Evolutionary conservation across 2,329 filamentous ascomycete genomes (phyloP).

Genomic region (Fusarium sp.): DNA sequence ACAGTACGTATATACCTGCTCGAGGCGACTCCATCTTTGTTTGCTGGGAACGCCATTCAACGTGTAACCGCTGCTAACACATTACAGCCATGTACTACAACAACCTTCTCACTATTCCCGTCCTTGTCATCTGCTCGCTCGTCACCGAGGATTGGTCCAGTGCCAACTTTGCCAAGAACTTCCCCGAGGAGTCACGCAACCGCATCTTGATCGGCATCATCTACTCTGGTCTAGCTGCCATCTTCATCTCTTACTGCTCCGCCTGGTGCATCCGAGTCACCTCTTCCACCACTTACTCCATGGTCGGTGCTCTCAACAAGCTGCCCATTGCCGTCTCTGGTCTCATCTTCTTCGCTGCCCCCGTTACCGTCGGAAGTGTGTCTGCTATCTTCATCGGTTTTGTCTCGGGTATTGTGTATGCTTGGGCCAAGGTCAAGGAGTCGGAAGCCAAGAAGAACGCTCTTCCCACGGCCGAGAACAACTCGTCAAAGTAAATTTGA

Average conservation of each 20-base stretch:
- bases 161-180: constrained; percentile 87
- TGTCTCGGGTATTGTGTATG: constrained; percentile 91
- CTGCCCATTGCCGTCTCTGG: constrained; percentile 94
- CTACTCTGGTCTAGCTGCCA: constrained; percentile 91
- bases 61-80: constrained; percentile 50
- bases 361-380: constrained; percentile 91
- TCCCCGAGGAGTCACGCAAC: constrained; percentile 84
- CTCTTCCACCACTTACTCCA: constrained; percentile 97
- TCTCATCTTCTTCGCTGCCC: constrained; percentile 94
- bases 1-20: constrained; percentile 77
- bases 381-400: constrained; percentile 95
- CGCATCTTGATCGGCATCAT: constrained; percentile 88
- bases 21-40: background rate
- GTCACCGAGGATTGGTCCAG: constrained; percentile 93
- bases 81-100: constrained; percentile 97
- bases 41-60: background rate
- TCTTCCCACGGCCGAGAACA: constrained; percentile 71
- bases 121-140: constrained; percentile 86
- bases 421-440: constrained; percentile 74
- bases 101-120: constrained; percentile 95
- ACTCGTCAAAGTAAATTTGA: constrained; percentile 34
- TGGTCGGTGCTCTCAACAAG: constrained; percentile 99
- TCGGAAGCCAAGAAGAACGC: constrained; percentile 68
- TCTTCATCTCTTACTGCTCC: constrained; percentile 99
- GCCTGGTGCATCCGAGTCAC: constrained; percentile 99